Conservation (phyloP, 208 protist genomes). For the Leishmania guyanensis region DNA sequence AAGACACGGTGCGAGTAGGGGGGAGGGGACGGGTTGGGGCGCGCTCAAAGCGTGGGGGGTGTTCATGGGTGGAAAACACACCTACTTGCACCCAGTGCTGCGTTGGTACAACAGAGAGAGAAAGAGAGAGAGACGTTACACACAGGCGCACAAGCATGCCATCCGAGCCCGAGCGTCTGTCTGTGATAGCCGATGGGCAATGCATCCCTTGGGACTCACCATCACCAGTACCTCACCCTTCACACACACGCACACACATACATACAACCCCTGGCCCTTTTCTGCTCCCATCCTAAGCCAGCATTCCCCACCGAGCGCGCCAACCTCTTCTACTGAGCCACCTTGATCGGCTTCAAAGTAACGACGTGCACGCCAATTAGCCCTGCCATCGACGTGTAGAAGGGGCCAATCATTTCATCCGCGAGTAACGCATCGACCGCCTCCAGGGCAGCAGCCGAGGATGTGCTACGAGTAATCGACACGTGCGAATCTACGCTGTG, state of each 20-base stretch:
- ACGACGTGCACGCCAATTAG: conserved; percentile 75
- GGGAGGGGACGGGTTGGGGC: not conserved
- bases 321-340: not conserved
- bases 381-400: conserved; percentile 65
- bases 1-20: not conserved
- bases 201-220: not conserved
- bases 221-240: not conserved
- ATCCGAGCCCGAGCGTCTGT: not conserved
- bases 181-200: not conserved
- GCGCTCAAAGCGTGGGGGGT: not conserved
- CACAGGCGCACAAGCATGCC: not conserved
- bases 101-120: not conserved
- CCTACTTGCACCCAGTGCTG: not conserved
- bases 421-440: conserved; percentile 39
- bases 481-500: conserved; percentile 16
- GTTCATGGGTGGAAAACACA: not conserved
- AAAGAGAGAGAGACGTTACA: not conserved
- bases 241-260: not conserved
- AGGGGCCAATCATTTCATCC: conserved; percentile 69
- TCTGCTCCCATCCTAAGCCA: not conserved
- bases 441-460: conserved; percentile 17
- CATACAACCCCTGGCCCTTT: not conserved
- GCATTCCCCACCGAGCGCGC: not conserved
- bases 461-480: conserved; percentile 15
- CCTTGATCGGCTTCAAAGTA: conserved; percentile 24